These are phyloP conservation scores for Arthrinium puccinioides DNA, from an alignment of 2,329 filamentous ascomycete species.

Conservation along the genomic window DNA sequence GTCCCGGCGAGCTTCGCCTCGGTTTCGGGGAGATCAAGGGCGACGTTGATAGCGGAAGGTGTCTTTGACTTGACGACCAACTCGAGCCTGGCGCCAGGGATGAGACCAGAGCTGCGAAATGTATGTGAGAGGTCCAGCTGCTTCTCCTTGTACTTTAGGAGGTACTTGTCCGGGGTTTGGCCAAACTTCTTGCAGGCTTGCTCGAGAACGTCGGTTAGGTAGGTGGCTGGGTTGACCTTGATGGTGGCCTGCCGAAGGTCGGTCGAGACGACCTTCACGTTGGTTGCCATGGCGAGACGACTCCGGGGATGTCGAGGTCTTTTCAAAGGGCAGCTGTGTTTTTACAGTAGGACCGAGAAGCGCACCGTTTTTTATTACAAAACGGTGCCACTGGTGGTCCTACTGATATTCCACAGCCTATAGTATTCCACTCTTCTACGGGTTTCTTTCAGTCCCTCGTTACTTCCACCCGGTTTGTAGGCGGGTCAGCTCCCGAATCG, in stretches of 20 bases:
- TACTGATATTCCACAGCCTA: too few species aligned
- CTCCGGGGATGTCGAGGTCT: too few species aligned
- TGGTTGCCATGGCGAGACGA: slow-evolving; percentile 75
- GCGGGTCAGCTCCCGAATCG: too few species aligned
- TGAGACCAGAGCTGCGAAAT: slow-evolving; percentile 75
- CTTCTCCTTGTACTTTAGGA: slow-evolving; percentile 85
- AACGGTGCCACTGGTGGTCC: too few species aligned
- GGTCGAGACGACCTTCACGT: slow-evolving; percentile 81
- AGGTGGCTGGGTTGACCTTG: slow-evolving; percentile 75
- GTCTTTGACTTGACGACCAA: slow-evolving; percentile 83
- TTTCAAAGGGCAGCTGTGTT: too few species aligned
- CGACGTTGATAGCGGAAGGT: slow-evolving; percentile 77
- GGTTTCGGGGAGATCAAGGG: slow-evolving; percentile 72
- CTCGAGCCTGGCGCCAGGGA: slow-evolving; percentile 83
- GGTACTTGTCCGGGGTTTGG: slow-evolving; percentile 64
- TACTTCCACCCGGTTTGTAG: too few species aligned
- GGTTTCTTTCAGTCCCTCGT: too few species aligned
- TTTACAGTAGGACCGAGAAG: too few species aligned
- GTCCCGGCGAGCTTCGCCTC: slow-evolving; percentile 53
- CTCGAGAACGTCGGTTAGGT: slow-evolving; percentile 76
- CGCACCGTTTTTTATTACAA: too few species aligned
- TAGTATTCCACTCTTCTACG: too few species aligned
- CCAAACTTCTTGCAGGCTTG: slow-evolving; percentile 83
- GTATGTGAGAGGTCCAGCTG: slow-evolving; percentile 77
- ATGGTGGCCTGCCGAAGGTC: slow-evolving; percentile 70